Conservation (phyloP, 164 flowering plant species). For the Tetrastigma voinierianum region DNA sequence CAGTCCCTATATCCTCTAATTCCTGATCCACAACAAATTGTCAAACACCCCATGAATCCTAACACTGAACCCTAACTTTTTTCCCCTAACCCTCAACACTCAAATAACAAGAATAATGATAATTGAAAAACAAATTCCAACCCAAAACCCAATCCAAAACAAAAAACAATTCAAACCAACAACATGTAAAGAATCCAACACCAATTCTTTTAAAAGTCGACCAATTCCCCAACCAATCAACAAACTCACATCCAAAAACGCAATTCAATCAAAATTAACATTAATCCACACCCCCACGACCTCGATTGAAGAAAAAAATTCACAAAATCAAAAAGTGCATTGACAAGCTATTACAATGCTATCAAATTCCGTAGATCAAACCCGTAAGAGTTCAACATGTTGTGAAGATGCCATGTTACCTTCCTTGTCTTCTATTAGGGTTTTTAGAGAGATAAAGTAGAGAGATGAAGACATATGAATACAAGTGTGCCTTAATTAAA, state of each 20-base stretch:
- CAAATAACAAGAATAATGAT: too few relatives aligned
- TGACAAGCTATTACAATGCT: not conserved
- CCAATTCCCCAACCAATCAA: not conserved
- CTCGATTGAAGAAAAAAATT: slow-evolving; percentile 6
- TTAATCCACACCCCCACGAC: not conserved
- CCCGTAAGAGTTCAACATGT: not conserved
- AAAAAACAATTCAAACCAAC: not conserved
- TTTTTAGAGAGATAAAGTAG: slow-evolving; percentile 4
- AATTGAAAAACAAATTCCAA: too few relatives aligned
- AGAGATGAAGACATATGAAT: not conserved
- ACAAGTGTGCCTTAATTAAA: too few relatives aligned
- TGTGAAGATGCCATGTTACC: not conserved
- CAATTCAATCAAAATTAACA: slow-evolving; percentile 2
- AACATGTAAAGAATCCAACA: too few relatives aligned
- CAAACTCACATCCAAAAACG: not conserved
- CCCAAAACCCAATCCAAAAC: not conserved
- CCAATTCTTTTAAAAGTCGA: not conserved
- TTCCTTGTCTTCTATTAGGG: slow-evolving; percentile 21
- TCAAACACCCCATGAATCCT: too few relatives aligned
- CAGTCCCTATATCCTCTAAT: too few relatives aligned
- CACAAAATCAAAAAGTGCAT: not conserved
- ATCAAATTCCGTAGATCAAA: not conserved
- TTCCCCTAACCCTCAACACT: too few relatives aligned
- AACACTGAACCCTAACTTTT: too few relatives aligned
- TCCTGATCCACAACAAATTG: too few relatives aligned